Conservation (phyloP, 2,329 filamentous ascomycete genomes). For the Didymella keratinophila region DNA sequence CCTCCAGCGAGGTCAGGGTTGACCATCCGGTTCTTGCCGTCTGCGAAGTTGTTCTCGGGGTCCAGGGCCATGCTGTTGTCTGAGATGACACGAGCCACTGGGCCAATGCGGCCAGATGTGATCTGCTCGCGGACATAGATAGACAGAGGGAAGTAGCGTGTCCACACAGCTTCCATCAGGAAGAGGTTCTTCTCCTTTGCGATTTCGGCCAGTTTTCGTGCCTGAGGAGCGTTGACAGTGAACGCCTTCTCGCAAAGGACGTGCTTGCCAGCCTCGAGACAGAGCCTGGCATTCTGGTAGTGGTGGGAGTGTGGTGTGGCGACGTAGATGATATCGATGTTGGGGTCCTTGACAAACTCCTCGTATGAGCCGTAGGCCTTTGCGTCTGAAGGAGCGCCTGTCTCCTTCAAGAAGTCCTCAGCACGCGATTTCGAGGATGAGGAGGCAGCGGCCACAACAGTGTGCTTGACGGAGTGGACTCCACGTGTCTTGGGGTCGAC, state of each 20-base stretch:
- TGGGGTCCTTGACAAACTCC: slow-evolving; percentile 78
- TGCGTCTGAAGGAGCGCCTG: slow-evolving; percentile 72
- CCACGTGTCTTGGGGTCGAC: slow-evolving; percentile 73
- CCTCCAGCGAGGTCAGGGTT: slow-evolving; percentile 85
- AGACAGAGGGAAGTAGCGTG: slow-evolving; percentile 84
- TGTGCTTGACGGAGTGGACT: slow-evolving; percentile 76
- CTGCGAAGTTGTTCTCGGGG: slow-evolving; percentile 63
- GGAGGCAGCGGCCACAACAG: slow-evolving; percentile 80
- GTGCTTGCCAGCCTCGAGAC: slow-evolving; percentile 81
- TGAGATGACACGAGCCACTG: slow-evolving; percentile 64
- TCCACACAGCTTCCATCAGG: slow-evolving; percentile 76
- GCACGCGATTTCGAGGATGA: slow-evolving; percentile 76
- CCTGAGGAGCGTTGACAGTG: slow-evolving; percentile 81
- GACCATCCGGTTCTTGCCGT: slow-evolving; percentile 74
- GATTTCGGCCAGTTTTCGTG: slow-evolving; percentile 73
- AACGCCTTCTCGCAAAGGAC: slow-evolving; percentile 92
- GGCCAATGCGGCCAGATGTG: slow-evolving; percentile 61
- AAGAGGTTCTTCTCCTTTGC: slow-evolving; percentile 71
- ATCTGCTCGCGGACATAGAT: slow-evolving; percentile 76
- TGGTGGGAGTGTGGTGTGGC: slow-evolving; percentile 92
- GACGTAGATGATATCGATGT: slow-evolving; percentile 87
- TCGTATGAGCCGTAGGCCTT: slow-evolving; percentile 82
- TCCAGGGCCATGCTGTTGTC: slow-evolving; percentile 68
- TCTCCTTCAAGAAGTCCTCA: slow-evolving; percentile 73
- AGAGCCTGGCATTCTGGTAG: slow-evolving; percentile 90